These are phyloP conservation scores for Miscanthus lutarioriparius DNA, from an alignment of 176 grass and related monocot species.

Conservation along the genomic window DNA sequence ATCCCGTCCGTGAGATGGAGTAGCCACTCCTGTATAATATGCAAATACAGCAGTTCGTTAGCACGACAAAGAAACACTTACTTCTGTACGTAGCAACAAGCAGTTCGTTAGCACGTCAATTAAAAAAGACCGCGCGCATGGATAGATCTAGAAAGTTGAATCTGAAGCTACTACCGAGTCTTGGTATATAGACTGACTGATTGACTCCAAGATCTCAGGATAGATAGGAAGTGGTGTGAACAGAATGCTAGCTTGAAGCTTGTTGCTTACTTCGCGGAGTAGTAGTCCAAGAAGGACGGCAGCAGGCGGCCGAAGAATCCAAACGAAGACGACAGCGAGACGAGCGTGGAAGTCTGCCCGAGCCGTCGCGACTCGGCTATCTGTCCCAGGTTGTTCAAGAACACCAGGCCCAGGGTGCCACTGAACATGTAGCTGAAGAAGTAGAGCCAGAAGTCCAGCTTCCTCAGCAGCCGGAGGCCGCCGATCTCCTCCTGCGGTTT, in stretches of 20 bases:
- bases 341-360: conserved; percentile 61
- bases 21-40: conserved; percentile 47
- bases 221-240: conserved; percentile 28
- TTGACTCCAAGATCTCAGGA: conserved; percentile 21
- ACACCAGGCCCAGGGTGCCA: conserved; percentile 85
- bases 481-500: conserved; percentile 56
- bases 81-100: too few species aligned
- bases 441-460: conserved; percentile 89
- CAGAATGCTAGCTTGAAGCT: conserved; percentile 28
- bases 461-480: conserved; percentile 64
- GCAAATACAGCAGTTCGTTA: not conserved
- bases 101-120: not conserved
- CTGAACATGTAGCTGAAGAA: conserved; percentile 99
- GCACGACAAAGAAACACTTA: not conserved
- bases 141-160: not conserved
- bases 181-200: not conserved
- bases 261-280: conserved; percentile 70
- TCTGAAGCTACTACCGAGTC: not conserved
- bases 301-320: conserved; percentile 95
- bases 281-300: conserved; percentile 90
- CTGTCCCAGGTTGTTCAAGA: conserved; percentile 93
- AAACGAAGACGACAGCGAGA: conserved; percentile 94
- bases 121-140: not conserved
- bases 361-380: conserved; percentile 86
- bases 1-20: conserved; percentile 68